Base-by-base conservation (phyloP, 2,329 filamentous ascomycete genomes). In the Aspergillus sp. region DNA sequence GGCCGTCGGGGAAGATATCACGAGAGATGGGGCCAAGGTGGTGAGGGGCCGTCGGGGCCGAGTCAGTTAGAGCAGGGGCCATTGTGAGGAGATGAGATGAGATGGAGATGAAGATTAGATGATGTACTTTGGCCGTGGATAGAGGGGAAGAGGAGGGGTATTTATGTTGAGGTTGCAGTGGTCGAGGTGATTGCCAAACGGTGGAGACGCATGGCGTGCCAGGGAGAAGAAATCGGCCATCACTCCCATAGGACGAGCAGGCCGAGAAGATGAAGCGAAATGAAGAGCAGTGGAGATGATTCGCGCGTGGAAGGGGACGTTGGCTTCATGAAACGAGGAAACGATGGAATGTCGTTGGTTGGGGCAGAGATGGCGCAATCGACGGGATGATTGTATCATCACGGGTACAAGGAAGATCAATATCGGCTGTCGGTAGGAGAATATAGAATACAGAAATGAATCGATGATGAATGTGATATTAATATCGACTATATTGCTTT, bases 1-100 rank as follows among this genome's bases (percentile, higher is more conserved):
- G 71, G 7, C 82, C 81, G 56, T 85, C 81, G 7, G 81, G 82
- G 60, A 84, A 85, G 53, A 80, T 65, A 43, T 68, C 61, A 37
- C 64, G 64, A 29, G 70, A 69, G 30, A 69, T 61, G 43, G 61
- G 57, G 48, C 58, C 53, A 9, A 69, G 61, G 4, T 64, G 50
- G 49, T 72, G 68, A n/a, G 66, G 61, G 31, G 64, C 59, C 11
- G 54, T 56, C 28, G 65, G 65, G n/a, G 59, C 50, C 27, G 59
- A 37, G n/a, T 64, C 55, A 11, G 67, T 67, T 29, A 70, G 58
- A 26, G 66, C 65, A 41, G 69, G 19, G 27, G 34, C 33, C 27
- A 38, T 35, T 30, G 19, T 40, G 38, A 9, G 33, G 26, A 27
- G 34, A 34, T 28, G 19, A 27, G 37, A 9, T 6, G 12, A 2